These are phyloP conservation scores for Ambrosiella cleistominuta DNA, from an alignment of 2,329 filamentous ascomycete genomes.

Conservation along the genomic window DNA sequence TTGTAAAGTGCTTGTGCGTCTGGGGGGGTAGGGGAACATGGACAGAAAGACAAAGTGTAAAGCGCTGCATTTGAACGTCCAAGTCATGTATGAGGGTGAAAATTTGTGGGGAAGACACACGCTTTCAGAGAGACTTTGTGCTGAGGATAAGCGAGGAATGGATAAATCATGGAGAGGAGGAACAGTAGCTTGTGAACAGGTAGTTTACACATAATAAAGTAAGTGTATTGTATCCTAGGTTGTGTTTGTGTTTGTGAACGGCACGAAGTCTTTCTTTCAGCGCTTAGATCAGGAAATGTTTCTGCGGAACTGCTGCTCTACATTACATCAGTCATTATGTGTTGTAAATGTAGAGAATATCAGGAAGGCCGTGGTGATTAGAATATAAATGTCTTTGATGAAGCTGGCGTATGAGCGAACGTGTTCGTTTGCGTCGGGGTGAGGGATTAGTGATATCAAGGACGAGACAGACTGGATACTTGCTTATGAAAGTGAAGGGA, in stretches of 20 bases:
- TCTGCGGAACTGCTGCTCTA: no score
- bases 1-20: neutral
- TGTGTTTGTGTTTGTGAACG: no score
- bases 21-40: neutral
- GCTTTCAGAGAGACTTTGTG: neutral
- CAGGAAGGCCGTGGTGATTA: neutral
- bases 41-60: no score
- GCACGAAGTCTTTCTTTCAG: no score
- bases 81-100: no score
- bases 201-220: neutral
- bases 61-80: no score
- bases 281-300: no score
- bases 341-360: neutral
- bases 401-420: neutral
- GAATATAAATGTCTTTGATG: neutral
- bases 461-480: no score
- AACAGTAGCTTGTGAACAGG: neutral
- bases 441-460: neutral
- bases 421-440: neutral
- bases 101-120: neutral
- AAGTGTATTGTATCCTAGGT: no score
- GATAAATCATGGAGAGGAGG: neutral
- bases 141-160: neutral
- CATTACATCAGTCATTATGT: no score
- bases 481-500: no score